Evolutionary conservation across 1,139 yeast genomes (phyloP).

Genomic region (Spathaspora sp.): DNA sequence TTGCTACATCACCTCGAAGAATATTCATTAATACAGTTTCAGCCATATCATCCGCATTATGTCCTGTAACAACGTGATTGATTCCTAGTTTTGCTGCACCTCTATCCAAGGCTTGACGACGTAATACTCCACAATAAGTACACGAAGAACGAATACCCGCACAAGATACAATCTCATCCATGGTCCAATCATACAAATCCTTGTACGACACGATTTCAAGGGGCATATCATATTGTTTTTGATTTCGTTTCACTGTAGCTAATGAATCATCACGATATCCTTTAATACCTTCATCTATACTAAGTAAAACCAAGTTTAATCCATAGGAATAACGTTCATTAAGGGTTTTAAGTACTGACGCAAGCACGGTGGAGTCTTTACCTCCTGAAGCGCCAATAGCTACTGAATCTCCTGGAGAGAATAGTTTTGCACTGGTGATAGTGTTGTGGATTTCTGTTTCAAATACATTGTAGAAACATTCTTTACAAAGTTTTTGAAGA

Average conservation of each 20-base stretch:
- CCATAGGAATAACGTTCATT: conserved; percentile 91
- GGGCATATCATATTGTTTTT: conserved; percentile 83
- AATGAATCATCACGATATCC: conserved; percentile 97
- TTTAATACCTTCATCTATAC: conserved; percentile 95
- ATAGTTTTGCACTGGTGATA: conserved; percentile 66
- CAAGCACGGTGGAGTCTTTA: conserved; percentile 94
- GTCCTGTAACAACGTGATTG: conserved; percentile 94
- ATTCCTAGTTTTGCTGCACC: conserved; percentile 92
- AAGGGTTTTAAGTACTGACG: conserved; percentile 79
- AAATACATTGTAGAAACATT: conserved; percentile 85
- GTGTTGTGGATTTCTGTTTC: conserved; percentile 96
- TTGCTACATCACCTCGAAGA: conserved; percentile 91
- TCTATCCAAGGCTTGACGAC: conserved; percentile 94
- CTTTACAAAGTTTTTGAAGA: conserved; percentile 85
- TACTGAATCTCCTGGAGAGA: conserved; percentile 77
- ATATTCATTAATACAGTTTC: conserved; percentile 96
- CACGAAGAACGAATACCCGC: conserved; percentile 95
- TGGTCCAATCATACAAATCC: conserved; percentile 92
- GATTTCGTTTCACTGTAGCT: conserved; percentile 94
- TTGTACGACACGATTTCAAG: conserved; percentile 86
- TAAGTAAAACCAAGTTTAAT: conserved; percentile 71
- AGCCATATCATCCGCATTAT: conserved; percentile 99
- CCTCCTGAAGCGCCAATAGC: conserved; percentile 99
- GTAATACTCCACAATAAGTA: conserved; percentile 95
- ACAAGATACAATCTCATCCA: conserved; percentile 96